phyloP scores from a whole-genome alignment of 2,329 filamentous ascomycete species.

The Teratosphaeria destructans region DNA sequence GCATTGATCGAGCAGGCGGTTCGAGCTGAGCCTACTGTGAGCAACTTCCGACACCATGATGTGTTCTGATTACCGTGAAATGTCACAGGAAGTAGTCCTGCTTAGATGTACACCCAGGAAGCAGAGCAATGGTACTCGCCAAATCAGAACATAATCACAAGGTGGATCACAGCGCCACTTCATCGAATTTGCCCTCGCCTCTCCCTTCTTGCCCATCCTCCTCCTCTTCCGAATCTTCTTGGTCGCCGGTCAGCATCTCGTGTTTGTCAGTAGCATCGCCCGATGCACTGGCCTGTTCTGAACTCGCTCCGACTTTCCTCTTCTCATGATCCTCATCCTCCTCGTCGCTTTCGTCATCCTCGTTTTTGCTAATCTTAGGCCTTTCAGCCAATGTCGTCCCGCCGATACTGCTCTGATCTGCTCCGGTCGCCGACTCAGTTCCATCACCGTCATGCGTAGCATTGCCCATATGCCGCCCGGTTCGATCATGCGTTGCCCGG shows the following conservation, averaged over 20 bases:
- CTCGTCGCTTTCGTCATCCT: constrained; percentile 4
- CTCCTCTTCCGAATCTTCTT: constrained; percentile 5
- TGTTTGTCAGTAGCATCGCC: not conserved
- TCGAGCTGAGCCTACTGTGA: not conserved
- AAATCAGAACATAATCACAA: not conserved
- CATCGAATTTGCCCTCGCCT: constrained; percentile 13
- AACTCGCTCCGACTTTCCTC: not conserved
- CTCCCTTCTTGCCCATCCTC: not conserved
- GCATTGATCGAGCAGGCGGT: not conserved
- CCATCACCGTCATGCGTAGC: not conserved
- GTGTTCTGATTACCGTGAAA: not conserved
- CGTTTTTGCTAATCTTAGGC: not conserved
- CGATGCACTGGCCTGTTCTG: not conserved
- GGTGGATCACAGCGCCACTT: constrained; percentile 8
- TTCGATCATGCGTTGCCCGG: constrained; percentile 11
- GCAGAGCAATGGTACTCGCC: not conserved
- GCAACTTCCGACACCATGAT: not conserved
- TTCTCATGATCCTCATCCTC: constrained; percentile 3
- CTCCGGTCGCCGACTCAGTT: not conserved
- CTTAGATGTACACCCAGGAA: not conserved
- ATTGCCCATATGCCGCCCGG: not conserved
- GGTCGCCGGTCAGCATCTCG: constrained; percentile 1
- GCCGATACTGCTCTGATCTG: not conserved
- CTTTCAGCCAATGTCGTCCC: constrained; percentile 6
- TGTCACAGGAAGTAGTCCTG: not conserved